Evolutionary conservation across 805 yeast genomes (phyloP).

Genomic region (Candida anglica): DNA sequence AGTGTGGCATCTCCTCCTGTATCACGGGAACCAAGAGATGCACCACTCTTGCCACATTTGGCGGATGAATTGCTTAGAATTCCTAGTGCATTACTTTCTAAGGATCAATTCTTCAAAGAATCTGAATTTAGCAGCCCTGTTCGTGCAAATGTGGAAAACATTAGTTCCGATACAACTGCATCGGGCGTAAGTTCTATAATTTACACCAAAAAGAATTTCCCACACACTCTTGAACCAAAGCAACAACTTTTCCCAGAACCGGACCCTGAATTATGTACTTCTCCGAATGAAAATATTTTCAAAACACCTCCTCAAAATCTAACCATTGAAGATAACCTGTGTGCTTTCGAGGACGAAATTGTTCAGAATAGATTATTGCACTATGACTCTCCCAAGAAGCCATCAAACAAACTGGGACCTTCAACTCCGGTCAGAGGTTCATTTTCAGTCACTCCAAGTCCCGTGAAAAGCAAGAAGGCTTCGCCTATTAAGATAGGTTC

Average conservation of each 20-base stretch:
- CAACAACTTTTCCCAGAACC: conserved; percentile 28
- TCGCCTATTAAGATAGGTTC: conserved; percentile 37
- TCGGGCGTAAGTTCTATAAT: conserved; percentile 7
- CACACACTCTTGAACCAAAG: conserved; percentile 2
- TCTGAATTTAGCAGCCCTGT: conserved; percentile 10
- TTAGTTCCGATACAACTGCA: conserved; percentile 1
- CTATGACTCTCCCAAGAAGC: conserved; percentile 3
- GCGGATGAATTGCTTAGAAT: conserved; percentile 31
- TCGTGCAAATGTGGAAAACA: not conserved
- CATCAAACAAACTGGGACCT: not conserved
- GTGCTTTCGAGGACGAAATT: not conserved
- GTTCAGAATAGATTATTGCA: conserved; percentile 1
- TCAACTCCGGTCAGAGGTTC: conserved; percentile 1
- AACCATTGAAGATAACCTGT: not conserved
- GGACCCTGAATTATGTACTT: conserved; percentile 22
- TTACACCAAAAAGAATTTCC: conserved; percentile 7
- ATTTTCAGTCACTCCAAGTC: conserved; percentile 6
- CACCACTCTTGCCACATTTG: conserved; percentile 14
- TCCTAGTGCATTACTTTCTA: conserved; percentile 25
- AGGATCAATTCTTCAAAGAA: conserved; percentile 27
- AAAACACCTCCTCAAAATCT: conserved; percentile 23
- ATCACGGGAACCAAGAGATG: not conserved
- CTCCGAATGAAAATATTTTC: conserved; percentile 16
- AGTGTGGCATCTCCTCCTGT: conserved; percentile 1
- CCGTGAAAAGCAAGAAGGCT: conserved; percentile 7